Percentiles rank a stretch among this genome's conserved stretches.
These are phyloP conservation scores for Geranium rotundifolium DNA, from an alignment of 345 rosid species.

Conservation along the genomic window DNA sequence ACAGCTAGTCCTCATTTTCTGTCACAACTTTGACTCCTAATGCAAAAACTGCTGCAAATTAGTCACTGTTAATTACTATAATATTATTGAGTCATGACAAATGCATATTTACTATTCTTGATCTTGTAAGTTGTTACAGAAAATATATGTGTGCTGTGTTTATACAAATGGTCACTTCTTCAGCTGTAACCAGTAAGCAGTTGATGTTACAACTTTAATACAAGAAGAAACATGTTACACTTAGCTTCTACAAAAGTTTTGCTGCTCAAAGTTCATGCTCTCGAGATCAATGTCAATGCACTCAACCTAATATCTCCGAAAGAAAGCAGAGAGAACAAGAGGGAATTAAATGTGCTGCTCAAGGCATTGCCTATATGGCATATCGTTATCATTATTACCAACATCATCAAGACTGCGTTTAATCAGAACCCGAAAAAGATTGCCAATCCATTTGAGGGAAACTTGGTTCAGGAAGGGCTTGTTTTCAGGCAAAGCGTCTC, in stretches of 20 bases:
- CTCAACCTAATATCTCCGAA: not conserved
- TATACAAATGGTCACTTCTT: not conserved
- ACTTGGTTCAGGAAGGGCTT: conserved; percentile 11
- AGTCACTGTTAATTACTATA: too few relatives aligned
- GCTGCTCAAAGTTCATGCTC: not conserved
- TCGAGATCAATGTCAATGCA: not conserved
- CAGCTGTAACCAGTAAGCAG: not conserved
- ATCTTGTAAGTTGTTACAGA: too few relatives aligned
- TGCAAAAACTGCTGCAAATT: too few relatives aligned
- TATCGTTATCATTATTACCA: not conserved
- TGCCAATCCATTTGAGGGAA: conserved; percentile 2
- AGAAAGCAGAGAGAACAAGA: not conserved
- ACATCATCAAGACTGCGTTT: not conserved
- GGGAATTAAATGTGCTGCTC: not conserved
- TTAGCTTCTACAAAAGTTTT: not conserved
- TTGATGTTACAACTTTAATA: not conserved
- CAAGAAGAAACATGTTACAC: not conserved
- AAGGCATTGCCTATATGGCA: not conserved
- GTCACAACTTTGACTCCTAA: too few relatives aligned
- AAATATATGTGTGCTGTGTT: too few relatives aligned
- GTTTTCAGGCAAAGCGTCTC: conserved; percentile 15
- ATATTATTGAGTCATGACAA: too few relatives aligned
- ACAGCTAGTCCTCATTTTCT: too few relatives aligned
- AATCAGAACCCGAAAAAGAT: not conserved
- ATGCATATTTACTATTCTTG: too few relatives aligned